phyloP scores from a whole-genome alignment of 2,329 filamentous ascomycete genomes.

The Botryosphaeria agaves region DNA sequence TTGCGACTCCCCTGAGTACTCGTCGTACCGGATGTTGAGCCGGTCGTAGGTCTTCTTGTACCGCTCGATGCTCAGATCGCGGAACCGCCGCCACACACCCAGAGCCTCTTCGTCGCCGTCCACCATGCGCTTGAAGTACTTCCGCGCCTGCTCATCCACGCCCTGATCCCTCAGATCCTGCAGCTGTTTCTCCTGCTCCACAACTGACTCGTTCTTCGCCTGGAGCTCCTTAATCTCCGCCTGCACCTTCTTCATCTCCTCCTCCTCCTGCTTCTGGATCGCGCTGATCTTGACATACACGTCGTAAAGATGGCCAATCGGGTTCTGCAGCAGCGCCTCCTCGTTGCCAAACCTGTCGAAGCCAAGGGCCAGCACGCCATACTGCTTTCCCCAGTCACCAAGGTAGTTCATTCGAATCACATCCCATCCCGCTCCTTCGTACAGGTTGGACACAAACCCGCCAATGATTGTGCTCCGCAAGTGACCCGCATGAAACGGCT shows the following conservation, averaged over 20 bases:
- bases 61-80: constrained; percentile 45
- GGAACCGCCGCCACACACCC: constrained; percentile 44
- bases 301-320: constrained; percentile 67
- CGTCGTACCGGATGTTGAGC: constrained; percentile 47
- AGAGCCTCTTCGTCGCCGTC: constrained; percentile 42
- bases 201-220: constrained; percentile 21
- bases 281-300: constrained; percentile 63
- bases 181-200: constrained; percentile 31
- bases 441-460: constrained; percentile 52
- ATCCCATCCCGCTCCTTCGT: constrained; percentile 52
- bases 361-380: constrained; percentile 52
- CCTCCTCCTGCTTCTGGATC: constrained; percentile 46
- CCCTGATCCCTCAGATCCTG: constrained; percentile 33
- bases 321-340: constrained; percentile 50
- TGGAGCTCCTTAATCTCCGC: constrained; percentile 24
- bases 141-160: constrained; percentile 57
- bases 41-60: constrained; percentile 47
- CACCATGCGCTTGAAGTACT: constrained; percentile 52
- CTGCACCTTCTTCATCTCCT: constrained; percentile 36
- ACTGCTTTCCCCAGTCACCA: constrained; percentile 66
- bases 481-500: constrained; percentile 63
- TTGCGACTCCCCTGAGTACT: constrained; percentile 53
- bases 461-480: constrained; percentile 63
- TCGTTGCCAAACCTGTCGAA: constrained; percentile 63
- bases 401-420: constrained; percentile 58